These are phyloP conservation scores for Cryptomeria japonica DNA, from an alignment of 75 land plant species.

Conservation along the genomic window DNA sequence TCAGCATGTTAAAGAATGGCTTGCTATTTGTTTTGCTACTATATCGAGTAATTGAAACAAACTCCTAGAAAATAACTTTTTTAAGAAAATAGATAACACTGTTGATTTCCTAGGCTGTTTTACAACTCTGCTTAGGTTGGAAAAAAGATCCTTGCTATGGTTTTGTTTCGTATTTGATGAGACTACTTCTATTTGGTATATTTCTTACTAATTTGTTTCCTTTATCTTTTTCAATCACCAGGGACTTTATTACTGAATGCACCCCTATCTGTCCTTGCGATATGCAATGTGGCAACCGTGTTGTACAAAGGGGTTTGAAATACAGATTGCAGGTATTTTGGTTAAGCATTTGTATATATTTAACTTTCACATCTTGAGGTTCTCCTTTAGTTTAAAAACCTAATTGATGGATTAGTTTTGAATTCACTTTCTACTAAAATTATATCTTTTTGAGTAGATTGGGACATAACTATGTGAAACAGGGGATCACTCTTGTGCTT, in stretches of 20 bases:
- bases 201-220: neutral
- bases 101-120: neutral
- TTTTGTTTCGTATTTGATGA: neutral
- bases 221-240: neutral
- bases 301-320: constrained; percentile 48
- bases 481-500: neutral
- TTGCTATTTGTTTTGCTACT: no score
- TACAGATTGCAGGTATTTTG: constrained; percentile 34
- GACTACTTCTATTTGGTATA: neutral
- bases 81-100: neutral
- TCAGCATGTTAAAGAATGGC: no score
- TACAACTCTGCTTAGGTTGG: neutral
- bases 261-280: constrained; percentile 36
- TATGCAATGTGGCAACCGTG: constrained; percentile 46
- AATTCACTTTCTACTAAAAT: neutral
- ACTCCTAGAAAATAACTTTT: neutral
- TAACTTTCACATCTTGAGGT: neutral
- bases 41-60: neutral
- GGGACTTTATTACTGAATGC: constrained; percentile 50
- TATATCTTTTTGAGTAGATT: neutral
- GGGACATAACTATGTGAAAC: neutral
- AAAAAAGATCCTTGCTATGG: neutral
- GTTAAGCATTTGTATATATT: neutral
- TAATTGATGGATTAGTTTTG: neutral
- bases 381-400: neutral